Percentiles rank a stretch among this genome's conserved stretches.
These are phyloP conservation scores for Starmera dryadoides DNA, from an alignment of 805 yeast genomes.

Conservation along the genomic window DNA sequence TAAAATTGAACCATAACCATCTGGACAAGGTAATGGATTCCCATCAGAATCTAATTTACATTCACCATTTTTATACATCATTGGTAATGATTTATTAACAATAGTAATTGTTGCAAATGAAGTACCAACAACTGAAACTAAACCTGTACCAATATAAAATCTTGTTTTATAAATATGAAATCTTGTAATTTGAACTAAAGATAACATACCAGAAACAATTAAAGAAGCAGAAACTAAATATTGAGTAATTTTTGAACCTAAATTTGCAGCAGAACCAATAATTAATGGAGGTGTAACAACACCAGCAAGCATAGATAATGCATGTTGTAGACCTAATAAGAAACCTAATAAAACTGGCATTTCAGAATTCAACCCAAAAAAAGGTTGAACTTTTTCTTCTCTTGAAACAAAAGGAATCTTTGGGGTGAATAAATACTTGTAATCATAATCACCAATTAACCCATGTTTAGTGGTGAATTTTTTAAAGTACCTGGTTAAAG, in stretches of 20 bases:
- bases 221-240: slow-evolving; percentile 67
- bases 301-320: slow-evolving; percentile 90
- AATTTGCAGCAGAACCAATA: slow-evolving; percentile 56
- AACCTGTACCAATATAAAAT: slow-evolving; percentile 80
- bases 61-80: slow-evolving; percentile 68
- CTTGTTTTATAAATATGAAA: slow-evolving; percentile 69
- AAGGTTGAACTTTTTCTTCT: slow-evolving; percentile 54
- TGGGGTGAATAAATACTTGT: slow-evolving; percentile 73
- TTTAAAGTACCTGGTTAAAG: neutral
- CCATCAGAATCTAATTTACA: slow-evolving; percentile 66
- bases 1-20: slow-evolving; percentile 82
- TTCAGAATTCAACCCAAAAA: slow-evolving; percentile 72
- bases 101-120: slow-evolving; percentile 84
- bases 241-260: slow-evolving; percentile 41
- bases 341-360: slow-evolving; percentile 79
- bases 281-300: slow-evolving; percentile 78
- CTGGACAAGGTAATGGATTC: slow-evolving; percentile 68
- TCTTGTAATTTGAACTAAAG: slow-evolving; percentile 72
- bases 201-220: slow-evolving; percentile 64
- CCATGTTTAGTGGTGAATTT: slow-evolving; percentile 75
- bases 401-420: slow-evolving; percentile 56
- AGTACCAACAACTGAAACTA: slow-evolving; percentile 86
- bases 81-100: slow-evolving; percentile 66
- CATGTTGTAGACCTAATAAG: slow-evolving; percentile 79
- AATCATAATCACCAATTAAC: slow-evolving; percentile 81